These are phyloP conservation scores for Juncus inflexus DNA, from an alignment of 176 grass and related monocot genomes.

Conservation along the genomic window DNA sequence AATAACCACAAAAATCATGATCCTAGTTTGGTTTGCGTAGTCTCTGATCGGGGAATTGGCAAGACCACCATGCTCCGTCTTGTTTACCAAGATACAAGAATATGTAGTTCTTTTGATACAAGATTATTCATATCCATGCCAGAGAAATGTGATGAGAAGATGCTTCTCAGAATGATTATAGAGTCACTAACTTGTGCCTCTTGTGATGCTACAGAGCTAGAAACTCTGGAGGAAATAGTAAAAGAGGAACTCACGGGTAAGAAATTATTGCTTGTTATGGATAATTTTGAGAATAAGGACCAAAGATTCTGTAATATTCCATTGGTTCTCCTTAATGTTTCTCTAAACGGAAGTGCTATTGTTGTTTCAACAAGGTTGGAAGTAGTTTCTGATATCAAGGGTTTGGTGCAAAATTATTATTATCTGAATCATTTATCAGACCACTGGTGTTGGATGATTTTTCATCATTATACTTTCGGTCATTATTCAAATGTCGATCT, in stretches of 20 bases:
- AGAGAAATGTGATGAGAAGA: slow-evolving; percentile 13
- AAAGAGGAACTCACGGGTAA: not conserved
- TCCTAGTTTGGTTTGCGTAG: slow-evolving; percentile 8
- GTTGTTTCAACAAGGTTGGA: slow-evolving; percentile 23
- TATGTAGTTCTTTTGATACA: slow-evolving; percentile 12
- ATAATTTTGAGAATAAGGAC: slow-evolving; percentile 26
- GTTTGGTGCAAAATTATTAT: slow-evolving; percentile 5
- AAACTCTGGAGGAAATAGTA: slow-evolving; percentile 26
- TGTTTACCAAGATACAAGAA: slow-evolving; percentile 3
- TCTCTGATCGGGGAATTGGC: slow-evolving; percentile 20
- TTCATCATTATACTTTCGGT: not conserved
- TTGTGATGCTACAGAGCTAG: not conserved
- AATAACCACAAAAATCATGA: not conserved
- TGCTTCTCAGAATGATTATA: not conserved
- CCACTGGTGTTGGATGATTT: not conserved
- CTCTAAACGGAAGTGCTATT: slow-evolving; percentile 17
- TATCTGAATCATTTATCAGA: slow-evolving; percentile 10
- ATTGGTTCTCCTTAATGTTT: not conserved
- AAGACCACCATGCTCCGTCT: not conserved
- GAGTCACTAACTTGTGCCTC: too few species aligned
- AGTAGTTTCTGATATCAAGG: not conserved
- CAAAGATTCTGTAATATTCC: slow-evolving; percentile 4
- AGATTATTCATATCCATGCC: slow-evolving; percentile 18
- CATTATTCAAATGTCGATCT: not conserved
- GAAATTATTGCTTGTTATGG: slow-evolving; percentile 28